phyloP scores from a whole-genome alignment of 352 stramenopile genomes.

The Thalassiosira mediterranea region DNA sequence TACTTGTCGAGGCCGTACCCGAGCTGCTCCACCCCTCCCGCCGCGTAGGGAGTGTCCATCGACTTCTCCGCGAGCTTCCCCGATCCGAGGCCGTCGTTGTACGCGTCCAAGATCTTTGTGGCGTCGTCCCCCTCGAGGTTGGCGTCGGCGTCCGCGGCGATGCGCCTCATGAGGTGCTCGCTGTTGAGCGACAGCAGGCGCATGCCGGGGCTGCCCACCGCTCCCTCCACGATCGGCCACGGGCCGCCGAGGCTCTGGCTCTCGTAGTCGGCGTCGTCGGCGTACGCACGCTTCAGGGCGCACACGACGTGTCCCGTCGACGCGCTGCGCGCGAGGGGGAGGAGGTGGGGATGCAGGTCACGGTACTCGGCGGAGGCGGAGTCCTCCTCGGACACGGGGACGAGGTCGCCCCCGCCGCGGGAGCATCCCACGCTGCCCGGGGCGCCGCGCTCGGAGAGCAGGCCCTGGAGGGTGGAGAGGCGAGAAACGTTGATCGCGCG shows the following conservation, averaged over 20 bases:
- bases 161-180: constrained; percentile 79
- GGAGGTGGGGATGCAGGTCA: constrained; percentile 75
- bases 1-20: constrained; percentile 83
- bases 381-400: constrained; percentile 41
- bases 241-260: constrained; percentile 48
- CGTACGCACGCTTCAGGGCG: constrained; percentile 64
- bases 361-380: constrained; percentile 45
- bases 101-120: constrained; percentile 56
- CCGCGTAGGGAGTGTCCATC: constrained; percentile 65
- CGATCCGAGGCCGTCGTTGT: constrained; percentile 70
- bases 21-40: constrained; percentile 65
- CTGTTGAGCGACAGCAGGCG: constrained; percentile 71
- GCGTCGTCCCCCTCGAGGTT: constrained; percentile 33
- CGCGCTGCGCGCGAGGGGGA: constrained; percentile 61
- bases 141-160: constrained; percentile 72
- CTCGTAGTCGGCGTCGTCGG: constrained; percentile 60
- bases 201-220: constrained; percentile 61
- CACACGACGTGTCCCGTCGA: constrained; percentile 72
- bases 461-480: constrained; percentile 61
- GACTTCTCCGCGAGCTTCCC: constrained; percentile 40
- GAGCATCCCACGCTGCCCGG: constrained; percentile 67
- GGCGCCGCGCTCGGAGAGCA: constrained; percentile 68
- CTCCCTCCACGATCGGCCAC: constrained; percentile 78
- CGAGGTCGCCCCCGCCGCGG: constrained; percentile 60
- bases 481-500: constrained; percentile 52